Evolutionary conservation across 1,139 yeast genomes (phyloP), one percentile per base, ranked within the genome.

Genomic region (Zygosaccharomyces pseudobailii): DNA sequence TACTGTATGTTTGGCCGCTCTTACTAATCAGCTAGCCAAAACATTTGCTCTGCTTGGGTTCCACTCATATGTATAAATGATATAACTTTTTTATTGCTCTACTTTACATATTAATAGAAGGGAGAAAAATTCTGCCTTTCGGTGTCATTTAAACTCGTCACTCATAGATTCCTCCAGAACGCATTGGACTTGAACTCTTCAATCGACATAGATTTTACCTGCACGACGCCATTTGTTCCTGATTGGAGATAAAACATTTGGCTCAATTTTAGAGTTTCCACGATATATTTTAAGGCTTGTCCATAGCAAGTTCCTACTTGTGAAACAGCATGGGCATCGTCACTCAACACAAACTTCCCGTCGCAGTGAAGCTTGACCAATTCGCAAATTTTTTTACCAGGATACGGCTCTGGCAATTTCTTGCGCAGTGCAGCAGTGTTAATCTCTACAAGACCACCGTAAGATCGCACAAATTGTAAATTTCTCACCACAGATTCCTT

Each of bases 1-100:
- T 89, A 85, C 76, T 85, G 95, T 65, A 81, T 92, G 88, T 92
- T 92, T 66, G 98, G 98, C 65, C 85, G 98, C 75, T 87, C 96
- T 41, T 92, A 92, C 70, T 92, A 75, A 51, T 22, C 38, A 37
- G 21, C 10, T 25, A 19, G n/a, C 3, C 6, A 10, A 27, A 3
- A 19, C 6, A 5, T n/a, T n/a, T n/a, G 13, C 19, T 4, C 20
- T 19, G 13, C 13, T 3, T 7, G 19, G 13, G 33, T n/a, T 5
- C 33, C 33, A n/a, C 13, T 5, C 6, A n/a, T 30, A 30, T n/a
- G 33, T 30, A 30, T 30, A 30, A 7, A n/a, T 30, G 33, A 30
- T 38, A 24, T 19, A 27, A 28, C 23, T n/a, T n/a, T 28, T 20
- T 23, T 8, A 21, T 19, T 38, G 25, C n/a, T 36, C 7, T 36